phyloP scores from a whole-genome alignment of 176 grass and related monocot species.

The Zea luxurians region DNA sequence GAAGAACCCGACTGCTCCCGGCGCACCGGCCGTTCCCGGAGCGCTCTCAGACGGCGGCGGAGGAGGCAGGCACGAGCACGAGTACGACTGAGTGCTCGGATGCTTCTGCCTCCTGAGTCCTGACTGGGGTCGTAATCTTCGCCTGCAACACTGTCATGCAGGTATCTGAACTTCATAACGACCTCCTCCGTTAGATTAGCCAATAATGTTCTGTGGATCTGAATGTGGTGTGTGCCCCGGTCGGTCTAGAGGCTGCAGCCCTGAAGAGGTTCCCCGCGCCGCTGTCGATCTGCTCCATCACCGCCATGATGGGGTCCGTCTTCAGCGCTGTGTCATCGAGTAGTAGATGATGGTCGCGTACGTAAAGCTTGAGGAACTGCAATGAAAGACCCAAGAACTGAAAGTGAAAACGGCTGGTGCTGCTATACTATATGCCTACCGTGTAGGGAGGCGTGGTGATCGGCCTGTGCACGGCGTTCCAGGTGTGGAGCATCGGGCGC shows the following conservation, averaged over 20 bases:
- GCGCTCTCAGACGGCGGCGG: background rate
- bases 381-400: background rate
- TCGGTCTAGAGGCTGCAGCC: too few relatives aligned
- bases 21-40: background rate
- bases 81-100: conserved; percentile 42
- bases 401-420: background rate
- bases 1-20: conserved; percentile 31
- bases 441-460: conserved; percentile 47
- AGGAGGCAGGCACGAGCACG: background rate
- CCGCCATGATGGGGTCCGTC: conserved; percentile 50
- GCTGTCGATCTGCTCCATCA: conserved; percentile 34
- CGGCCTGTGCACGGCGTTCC: conserved; percentile 41
- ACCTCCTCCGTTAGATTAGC: background rate
- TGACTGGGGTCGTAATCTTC: conserved; percentile 36
- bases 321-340: conserved; percentile 26
- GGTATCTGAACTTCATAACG: conserved; percentile 9
- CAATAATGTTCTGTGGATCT: background rate
- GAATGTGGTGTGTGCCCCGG: too few relatives aligned
- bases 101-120: conserved; percentile 50
- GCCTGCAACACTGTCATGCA: conserved; percentile 54
- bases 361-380: background rate
- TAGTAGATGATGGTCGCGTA: too few relatives aligned
- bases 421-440: background rate
- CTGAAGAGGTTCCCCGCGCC: conserved; percentile 47
- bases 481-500: conserved; percentile 43